Evolutionary conservation across 495 filamentous ascomycete genomes (phyloP).

Genomic region (Penicillium nucicola): DNA sequence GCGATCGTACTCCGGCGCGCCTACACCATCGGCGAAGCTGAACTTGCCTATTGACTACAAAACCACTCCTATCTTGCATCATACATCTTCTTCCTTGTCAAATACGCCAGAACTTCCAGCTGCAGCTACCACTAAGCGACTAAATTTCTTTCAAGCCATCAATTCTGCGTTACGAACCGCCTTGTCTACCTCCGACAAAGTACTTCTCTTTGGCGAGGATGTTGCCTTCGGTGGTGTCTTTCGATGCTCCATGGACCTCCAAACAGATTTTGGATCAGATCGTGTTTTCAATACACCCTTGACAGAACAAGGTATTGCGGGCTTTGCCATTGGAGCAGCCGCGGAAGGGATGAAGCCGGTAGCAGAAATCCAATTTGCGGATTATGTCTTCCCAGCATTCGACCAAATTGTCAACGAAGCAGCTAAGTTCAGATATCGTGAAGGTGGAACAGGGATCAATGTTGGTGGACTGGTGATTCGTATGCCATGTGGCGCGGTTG

Average conservation of each 20-base stretch:
- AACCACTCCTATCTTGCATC: constrained; percentile 74
- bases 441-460: constrained; percentile 66
- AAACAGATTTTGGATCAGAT: constrained; percentile 79
- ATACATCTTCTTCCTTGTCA: constrained; percentile 68
- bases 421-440: constrained; percentile 86
- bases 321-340: constrained; percentile 87
- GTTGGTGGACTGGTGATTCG: constrained; percentile 80
- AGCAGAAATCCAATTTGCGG: constrained; percentile 97
- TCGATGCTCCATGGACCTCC: constrained; percentile 87
- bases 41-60: constrained; percentile 90
- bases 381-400: constrained; percentile 95
- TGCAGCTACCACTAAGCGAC: constrained; percentile 67
- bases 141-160: constrained; percentile 91
- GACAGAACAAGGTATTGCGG: constrained; percentile 90
- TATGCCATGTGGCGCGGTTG: constrained; percentile 93
- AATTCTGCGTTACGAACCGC: constrained; percentile 83
- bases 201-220: constrained; percentile 93
- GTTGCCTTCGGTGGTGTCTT: constrained; percentile 97
- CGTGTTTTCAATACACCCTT: constrained; percentile 97
- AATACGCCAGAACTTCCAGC: constrained; percentile 60
- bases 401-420: constrained; percentile 98
- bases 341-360: constrained; percentile 90
- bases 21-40: constrained; percentile 54
- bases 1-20: constrained; percentile 26
- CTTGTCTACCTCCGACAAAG: constrained; percentile 77